Evolutionary conservation across 768 basidiomycete species (phyloP), one percentile per base, ranked within the genome.

Genomic region (Kwoniella sp.): DNA sequence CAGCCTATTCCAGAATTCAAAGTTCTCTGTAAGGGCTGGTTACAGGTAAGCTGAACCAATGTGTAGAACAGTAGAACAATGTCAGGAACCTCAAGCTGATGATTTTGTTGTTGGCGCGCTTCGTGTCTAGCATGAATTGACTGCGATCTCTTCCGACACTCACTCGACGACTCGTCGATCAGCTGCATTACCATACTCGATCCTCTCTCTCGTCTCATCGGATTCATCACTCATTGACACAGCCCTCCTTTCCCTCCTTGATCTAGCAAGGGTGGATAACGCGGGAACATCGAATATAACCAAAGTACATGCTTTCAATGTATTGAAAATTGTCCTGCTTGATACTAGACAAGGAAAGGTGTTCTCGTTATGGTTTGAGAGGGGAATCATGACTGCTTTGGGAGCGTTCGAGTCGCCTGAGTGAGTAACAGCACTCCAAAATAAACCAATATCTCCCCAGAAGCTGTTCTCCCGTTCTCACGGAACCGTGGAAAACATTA

Each of bases 271-370:
- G 9, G 65, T 73, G 33, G 56, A 71, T n/a, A 70, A 71, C 29
- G 21, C 22, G 6, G 8, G 15, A 6, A 69, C 74, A 2, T 58
- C 69, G n/a, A 68, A 77, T 51, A 63, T 66, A 2, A 77, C 75
- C 30, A 72, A 74, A 49, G 71, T 77, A n/a, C 79, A 80, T 53
- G 72, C 76, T 17, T 77, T 78, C 71, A 78, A 80, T 30, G 73
- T 72, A 6, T 46, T 80, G 12, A 72, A 75, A 50, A 72, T 78
- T 15, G 71, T 80, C 46, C 58, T 80, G 46, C 69, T 77, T 2
- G 79, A 80, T 59, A 63, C 72, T 2, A 56, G 70, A 33, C 77
- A 78, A 30, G 67, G 67, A 1, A 68, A 65, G 55, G 58, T 69
- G 13, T 68, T 79, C 26, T 60, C 64, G 30, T 26, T 53, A 21